Evolutionary conservation across 345 rosid genomes (phyloP).

Genomic region (Syzygium aromaticum): DNA sequence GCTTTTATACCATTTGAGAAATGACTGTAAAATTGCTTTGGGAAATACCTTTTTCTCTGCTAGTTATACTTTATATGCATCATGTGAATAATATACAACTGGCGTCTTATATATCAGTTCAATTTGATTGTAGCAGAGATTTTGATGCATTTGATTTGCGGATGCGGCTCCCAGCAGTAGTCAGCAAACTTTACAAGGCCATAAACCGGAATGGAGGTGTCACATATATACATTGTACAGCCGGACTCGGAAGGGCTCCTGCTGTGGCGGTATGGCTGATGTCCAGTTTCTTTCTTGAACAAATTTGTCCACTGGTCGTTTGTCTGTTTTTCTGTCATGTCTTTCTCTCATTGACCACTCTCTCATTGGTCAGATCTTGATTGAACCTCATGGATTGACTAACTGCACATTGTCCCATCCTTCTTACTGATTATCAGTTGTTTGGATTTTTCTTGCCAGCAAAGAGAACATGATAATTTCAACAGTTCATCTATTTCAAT

Average conservation of each 20-base stretch:
- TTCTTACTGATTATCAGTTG: neutral
- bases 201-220: slow-evolving; percentile 76
- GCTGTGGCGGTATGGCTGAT: slow-evolving; percentile 61
- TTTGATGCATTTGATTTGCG: slow-evolving; percentile 93
- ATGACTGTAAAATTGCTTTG: neutral
- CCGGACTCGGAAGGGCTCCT: slow-evolving; percentile 98
- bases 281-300: neutral
- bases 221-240: slow-evolving; percentile 92
- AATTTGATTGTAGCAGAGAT: slow-evolving; percentile 52
- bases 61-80: neutral
- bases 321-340: neutral
- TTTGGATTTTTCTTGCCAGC: neutral
- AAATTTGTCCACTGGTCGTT: slow-evolving; percentile 3
- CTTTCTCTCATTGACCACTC: neutral
- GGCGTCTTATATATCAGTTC: neutral
- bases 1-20: neutral
- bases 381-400: neutral
- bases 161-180: slow-evolving; percentile 85
- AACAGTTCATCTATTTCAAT: neutral
- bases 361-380: neutral
- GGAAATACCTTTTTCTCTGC: neutral
- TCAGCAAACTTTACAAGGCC: slow-evolving; percentile 62
- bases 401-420: neutral
- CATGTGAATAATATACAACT: neutral
- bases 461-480: neutral